Evolutionary conservation across 495 filamentous ascomycete genomes (phyloP), one percentile per base, ranked within the genome.

Genomic region (Tirmania nivea): DNA sequence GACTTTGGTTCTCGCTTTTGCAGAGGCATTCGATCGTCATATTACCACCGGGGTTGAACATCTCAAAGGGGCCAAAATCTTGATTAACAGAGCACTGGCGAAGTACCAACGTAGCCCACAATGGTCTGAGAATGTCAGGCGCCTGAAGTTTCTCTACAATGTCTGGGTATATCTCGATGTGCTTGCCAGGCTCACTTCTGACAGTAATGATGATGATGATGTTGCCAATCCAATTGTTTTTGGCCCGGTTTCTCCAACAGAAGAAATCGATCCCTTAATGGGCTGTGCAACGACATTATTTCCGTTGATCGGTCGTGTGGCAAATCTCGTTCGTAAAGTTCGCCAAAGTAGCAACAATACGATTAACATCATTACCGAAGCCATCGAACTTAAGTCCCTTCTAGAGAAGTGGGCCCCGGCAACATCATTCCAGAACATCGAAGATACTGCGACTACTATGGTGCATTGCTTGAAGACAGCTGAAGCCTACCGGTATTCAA

Each of bases 111-210:
- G 25, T 51, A 51, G 67, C 66, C 49, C 67, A 66, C 55, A 19
- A 55, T 60, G 35, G 54, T 61, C 55, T 16, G 64, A 72, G 17
- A 75, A 80, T 34, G 63, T 77, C 16, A 66, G 70, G 42, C 66
- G 81, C 10, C 67, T 86, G 49, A 74, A 74, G 39, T 86, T 86
- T 59, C 67, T 88, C 39, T 81, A 80, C 63, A 86, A 84, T 63
- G 79, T 81, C 9, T 86, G 78, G 78, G 71, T 86, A 16, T 88
- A 86, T 59, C 83, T 86, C 78, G 81, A 88, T 66, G 83, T 86
- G 36, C 79, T 88, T 55, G 78, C 83, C 19, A 76, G 81, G 10
- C 66, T 88, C 35, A 86, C 83, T 0, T 80, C 80, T 12, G 67
- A 78, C 19, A 76, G 77, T 52, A 74, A 75, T 5, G 75, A 78